Percentiles rank a stretch among this genome's conserved stretches.
phyloP scores from a whole-genome alignment of 139 green algal species.

The Volvox africanus region DNA sequence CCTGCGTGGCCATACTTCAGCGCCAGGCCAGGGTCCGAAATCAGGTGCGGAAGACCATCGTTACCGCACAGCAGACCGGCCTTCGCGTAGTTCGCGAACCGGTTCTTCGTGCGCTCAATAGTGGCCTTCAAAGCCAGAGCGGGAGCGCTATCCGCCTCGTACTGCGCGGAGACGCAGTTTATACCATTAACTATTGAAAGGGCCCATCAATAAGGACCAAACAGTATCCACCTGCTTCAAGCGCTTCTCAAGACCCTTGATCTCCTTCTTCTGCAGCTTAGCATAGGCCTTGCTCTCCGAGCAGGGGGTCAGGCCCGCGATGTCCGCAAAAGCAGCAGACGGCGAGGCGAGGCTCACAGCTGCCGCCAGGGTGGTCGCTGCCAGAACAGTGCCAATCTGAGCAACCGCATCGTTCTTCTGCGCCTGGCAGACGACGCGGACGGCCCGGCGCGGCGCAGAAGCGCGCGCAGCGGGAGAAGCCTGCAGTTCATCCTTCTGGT shows the following conservation, averaged over 20 bases:
- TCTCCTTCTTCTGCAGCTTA: slow-evolving; percentile 95
- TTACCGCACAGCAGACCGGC: slow-evolving; percentile 95
- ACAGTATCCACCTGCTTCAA: slow-evolving; percentile 77
- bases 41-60: slow-evolving; percentile 98
- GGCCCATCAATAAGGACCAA: too few species aligned
- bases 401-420: slow-evolving; percentile 54
- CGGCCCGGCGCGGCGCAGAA: slow-evolving; percentile 25
- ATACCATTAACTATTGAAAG: not conserved
- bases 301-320: slow-evolving; percentile 96
- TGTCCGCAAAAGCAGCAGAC: slow-evolving; percentile 89
- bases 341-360: slow-evolving; percentile 75
- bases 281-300: slow-evolving; percentile 94
- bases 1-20: slow-evolving; percentile 94
- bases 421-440: slow-evolving; percentile 59
- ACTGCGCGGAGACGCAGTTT: slow-evolving; percentile 73
- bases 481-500: not conserved
- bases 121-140: slow-evolving; percentile 93
- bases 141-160: slow-evolving; percentile 90
- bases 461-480: slow-evolving; percentile 8
- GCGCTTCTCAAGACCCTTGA: slow-evolving; percentile 90
- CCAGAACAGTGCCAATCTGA: slow-evolving; percentile 65
- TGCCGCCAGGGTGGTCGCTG: slow-evolving; percentile 79
- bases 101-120: slow-evolving; percentile 93
- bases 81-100: slow-evolving; percentile 95
- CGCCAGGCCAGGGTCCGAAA: slow-evolving; percentile 96